phyloP scores from a whole-genome alignment of 2,329 filamentous ascomycete genomes.

The Colletotrichum sansevieriae region DNA sequence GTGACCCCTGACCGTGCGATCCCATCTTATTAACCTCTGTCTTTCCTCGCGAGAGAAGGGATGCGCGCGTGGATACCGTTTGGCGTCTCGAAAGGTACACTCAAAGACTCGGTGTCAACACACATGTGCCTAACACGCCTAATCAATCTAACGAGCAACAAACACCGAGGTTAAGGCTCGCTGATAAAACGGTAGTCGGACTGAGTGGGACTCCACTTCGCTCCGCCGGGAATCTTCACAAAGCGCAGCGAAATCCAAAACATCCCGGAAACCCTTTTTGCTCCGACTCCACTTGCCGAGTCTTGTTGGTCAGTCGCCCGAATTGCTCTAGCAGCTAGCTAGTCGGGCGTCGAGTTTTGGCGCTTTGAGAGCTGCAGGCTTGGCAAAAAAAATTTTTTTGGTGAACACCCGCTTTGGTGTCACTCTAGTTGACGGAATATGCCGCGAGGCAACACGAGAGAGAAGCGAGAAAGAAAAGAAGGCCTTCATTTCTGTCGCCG shows the following conservation, averaged over 20 bases:
- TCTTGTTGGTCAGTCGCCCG: neutral
- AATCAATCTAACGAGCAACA: neutral
- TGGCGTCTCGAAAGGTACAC: neutral
- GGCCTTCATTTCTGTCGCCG: neutral
- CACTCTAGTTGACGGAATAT: neutral
- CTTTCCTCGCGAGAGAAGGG: neutral
- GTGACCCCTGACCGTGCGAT: neutral
- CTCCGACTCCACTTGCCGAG: constrained; percentile 19
- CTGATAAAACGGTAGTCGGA: constrained; percentile 18
- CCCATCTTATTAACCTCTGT: constrained; percentile 32
- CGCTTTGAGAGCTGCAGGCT: neutral
- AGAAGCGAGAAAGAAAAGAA: neutral
- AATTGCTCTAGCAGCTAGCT: neutral
- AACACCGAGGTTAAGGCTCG: constrained; percentile 27
- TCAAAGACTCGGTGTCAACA: neutral
- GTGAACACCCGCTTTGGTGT: neutral
- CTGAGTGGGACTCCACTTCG: constrained; percentile 16
- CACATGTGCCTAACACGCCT: neutral
- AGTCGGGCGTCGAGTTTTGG: neutral
- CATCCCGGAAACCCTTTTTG: constrained; percentile 27
- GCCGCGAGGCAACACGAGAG: neutral
- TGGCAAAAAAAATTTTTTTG: constrained; percentile 14
- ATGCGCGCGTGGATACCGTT: neutral
- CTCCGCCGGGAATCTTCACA: constrained; percentile 30
- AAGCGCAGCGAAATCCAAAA: constrained; percentile 12